Evolutionary conservation across 1,284 basidiomycete species (phyloP), one percentile per base, ranked within the genome.

Genomic region (Moesziomyces sp.): DNA sequence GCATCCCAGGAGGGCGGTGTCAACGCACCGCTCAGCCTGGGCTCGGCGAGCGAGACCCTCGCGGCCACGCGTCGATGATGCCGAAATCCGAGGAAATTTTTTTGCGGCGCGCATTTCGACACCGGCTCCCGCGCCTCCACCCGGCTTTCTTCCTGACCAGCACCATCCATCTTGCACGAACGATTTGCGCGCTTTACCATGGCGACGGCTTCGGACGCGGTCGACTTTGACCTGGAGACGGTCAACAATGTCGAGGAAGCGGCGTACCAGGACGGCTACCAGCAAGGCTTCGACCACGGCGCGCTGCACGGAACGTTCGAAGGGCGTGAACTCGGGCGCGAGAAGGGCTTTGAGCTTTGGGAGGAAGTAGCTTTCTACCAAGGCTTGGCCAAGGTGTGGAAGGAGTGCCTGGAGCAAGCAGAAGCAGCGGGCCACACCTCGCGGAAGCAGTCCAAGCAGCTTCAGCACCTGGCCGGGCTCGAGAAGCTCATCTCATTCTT

Each of bases 261-360:
- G 43, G 93, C 95, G 85, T 97, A 92, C 83, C 88, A 90, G 56
- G 82, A 87, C 9, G 94, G 94, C 3, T 92, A 91, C 82, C 80
- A 87, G 71, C 90, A 91, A 59, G 95, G 95, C 3, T 88, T 88
- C 77, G 89, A 88, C 0, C 94, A 97, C 82, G 96, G 96, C 5
- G 88, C 89, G 46, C 89, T 94, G 14, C 94, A 97, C 78, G 96
- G 95, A 0, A 86, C 92, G 21, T 94, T 94, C 68, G 94, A 98
- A 84, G 96, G 96, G 5, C 88, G 94, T n/a, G 90, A 91, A 3
- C 87, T 97, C 5, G 96, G 95, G 1, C 88, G 90, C 66, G 91
- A 93, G 79, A 95, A 97, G 82, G 93, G 93, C 0, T 97, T 91
- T 84, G 93, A 96, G 85, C 89, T 97, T 83, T 97, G 95, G 94